Evolutionary conservation across 1,139 yeast species (phyloP).

Genomic region (Kurtzmaniella quercitrusa): DNA sequence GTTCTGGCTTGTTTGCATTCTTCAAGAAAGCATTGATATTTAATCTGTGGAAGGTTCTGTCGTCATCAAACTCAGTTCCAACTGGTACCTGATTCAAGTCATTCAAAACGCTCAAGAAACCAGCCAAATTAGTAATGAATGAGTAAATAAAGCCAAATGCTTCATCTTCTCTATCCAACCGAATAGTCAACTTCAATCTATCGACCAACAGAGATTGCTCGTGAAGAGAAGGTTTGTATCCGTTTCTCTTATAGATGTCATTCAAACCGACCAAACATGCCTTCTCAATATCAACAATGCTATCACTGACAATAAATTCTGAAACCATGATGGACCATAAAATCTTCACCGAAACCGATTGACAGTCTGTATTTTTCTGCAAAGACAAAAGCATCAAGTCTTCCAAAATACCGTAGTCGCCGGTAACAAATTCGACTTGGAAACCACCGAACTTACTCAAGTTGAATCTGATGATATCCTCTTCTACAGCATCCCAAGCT

Average conservation of each 20-base stretch:
- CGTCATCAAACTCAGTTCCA: constrained; percentile 84
- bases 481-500: constrained; percentile 64
- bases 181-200: constrained; percentile 47
- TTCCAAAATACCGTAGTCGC: constrained; percentile 56
- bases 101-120: constrained; percentile 61
- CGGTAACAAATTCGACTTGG: constrained; percentile 64
- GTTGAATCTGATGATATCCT: constrained; percentile 59
- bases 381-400: constrained; percentile 67
- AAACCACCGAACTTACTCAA: constrained; percentile 64
- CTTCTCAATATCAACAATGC: constrained; percentile 56
- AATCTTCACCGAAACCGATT: constrained; percentile 61
- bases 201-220: constrained; percentile 56
- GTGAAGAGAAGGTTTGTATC: constrained; percentile 50
- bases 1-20: constrained; percentile 76
- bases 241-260: constrained; percentile 56
- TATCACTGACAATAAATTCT: constrained; percentile 60
- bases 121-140: constrained; percentile 55
- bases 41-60: constrained; percentile 75
- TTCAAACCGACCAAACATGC: constrained; percentile 63
- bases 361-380: constrained; percentile 63
- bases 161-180: constrained; percentile 65
- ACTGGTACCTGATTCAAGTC: constrained; percentile 73
- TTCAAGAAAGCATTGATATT: constrained; percentile 74
- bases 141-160: constrained; percentile 51
- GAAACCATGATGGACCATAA: constrained; percentile 70